Percentiles rank a stretch among this genome's conserved stretches.
phyloP scores from a whole-genome alignment of 345 rosid species.

The Boechera stricta region DNA sequence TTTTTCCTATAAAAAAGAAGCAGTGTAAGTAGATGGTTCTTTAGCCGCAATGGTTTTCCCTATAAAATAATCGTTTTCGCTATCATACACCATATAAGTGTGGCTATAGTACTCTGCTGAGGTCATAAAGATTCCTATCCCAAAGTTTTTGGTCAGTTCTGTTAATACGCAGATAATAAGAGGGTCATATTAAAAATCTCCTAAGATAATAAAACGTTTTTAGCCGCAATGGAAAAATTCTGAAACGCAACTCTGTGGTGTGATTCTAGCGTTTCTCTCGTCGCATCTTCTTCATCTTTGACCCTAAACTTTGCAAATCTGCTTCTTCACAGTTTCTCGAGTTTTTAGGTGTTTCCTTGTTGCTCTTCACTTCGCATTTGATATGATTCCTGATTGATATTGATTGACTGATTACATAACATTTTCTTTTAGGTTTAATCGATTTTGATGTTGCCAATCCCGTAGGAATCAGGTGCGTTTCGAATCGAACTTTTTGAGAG shows the following conservation, averaged over 20 bases:
- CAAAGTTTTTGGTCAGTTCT: not conserved
- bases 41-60: too few relatives aligned
- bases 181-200: not conserved
- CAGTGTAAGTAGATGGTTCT: too few relatives aligned
- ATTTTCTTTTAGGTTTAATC: slow-evolving; percentile 2
- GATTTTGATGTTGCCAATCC: not conserved
- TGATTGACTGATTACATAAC: not conserved
- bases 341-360: not conserved
- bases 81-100: not conserved
- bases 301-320: not conserved
- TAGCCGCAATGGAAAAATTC: not conserved
- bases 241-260: not conserved
- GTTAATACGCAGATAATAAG: not conserved
- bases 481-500: not conserved
- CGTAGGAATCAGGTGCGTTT: slow-evolving; percentile 16
- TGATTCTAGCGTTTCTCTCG: not conserved
- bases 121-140: not conserved
- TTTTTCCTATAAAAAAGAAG: too few relatives aligned
- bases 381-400: not conserved
- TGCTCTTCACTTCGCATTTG: not conserved
- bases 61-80: too few relatives aligned
- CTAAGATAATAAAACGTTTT: not conserved
- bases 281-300: not conserved
- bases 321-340: slow-evolving; percentile 20
- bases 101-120: not conserved